These are phyloP conservation scores for Parafenestella ontariensis DNA, from an alignment of 2,329 filamentous ascomycete species.

Conservation along the genomic window DNA sequence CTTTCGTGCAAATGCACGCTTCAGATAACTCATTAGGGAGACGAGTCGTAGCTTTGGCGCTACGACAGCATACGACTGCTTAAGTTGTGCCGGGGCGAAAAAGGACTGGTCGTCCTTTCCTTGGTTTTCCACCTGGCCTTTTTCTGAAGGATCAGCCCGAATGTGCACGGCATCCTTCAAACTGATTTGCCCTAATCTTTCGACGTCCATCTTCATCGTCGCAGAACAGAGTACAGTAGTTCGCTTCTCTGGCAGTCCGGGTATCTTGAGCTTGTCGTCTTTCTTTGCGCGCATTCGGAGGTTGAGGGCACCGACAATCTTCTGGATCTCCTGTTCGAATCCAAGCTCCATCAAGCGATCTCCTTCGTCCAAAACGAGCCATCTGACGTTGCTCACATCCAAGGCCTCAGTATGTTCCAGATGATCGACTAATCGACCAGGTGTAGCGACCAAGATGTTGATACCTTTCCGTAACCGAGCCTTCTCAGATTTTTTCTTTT, in stretches of 20 bases:
- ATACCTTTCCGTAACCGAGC: constrained; percentile 91
- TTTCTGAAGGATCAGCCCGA: constrained; percentile 68
- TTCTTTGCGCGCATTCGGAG: constrained; percentile 66
- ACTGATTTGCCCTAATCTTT: constrained; percentile 92
- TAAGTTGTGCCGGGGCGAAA: constrained; percentile 87
- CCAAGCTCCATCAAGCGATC: constrained; percentile 98
- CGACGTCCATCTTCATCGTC: constrained; percentile 97
- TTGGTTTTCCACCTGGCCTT: constrained; percentile 56
- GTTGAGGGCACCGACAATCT: constrained; percentile 81
- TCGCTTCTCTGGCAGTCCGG: constrained; percentile 74
- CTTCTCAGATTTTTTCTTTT: constrained; percentile 84
- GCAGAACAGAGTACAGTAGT: constrained; percentile 93
- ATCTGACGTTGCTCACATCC: constrained; percentile 86
- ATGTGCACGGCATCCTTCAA: constrained; percentile 91
- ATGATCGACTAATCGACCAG: constrained; percentile 89
- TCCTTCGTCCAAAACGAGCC: constrained; percentile 94
- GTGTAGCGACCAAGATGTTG: constrained; percentile 95
- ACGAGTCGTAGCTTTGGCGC: constrained; percentile 91
- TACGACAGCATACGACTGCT: constrained; percentile 87
- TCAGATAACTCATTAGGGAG: constrained; percentile 82
- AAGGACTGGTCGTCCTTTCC: constrained; percentile 63
- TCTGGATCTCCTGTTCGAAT: constrained; percentile 92
- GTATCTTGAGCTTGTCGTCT: constrained; percentile 66
- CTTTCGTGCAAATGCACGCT: constrained; percentile 84
- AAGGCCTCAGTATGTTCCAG: constrained; percentile 89